A percentile compares a stretch with the other conserved stretches of the same genome.
Evolutionary conservation across 176 grass and related monocot genomes (phyloP).

Genomic region (Musa acuminata): DNA sequence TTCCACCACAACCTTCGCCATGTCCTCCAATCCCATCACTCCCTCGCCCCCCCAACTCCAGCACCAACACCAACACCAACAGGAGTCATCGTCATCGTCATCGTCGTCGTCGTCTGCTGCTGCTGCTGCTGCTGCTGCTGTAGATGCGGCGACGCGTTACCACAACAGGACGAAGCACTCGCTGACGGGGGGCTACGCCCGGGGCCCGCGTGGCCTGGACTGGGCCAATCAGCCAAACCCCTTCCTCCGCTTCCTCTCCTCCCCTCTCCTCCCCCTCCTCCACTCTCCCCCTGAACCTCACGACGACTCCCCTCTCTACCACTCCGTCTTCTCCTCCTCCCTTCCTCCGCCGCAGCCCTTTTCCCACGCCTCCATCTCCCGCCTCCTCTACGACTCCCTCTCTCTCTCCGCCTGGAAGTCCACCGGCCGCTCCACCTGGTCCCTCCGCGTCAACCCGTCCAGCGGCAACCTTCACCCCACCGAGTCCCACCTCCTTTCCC

Average conservation of each 20-base stretch:
- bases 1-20: background rate
- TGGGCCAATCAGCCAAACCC: slow-evolving; percentile 94
- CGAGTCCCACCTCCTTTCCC: slow-evolving; percentile 54
- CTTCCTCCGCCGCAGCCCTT: slow-evolving; percentile 22
- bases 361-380: slow-evolving; percentile 47
- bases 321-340: slow-evolving; percentile 19
- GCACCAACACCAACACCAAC: background rate
- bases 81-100: background rate
- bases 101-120: background rate
- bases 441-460: slow-evolving; percentile 85
- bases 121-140: background rate
- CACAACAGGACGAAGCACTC: slow-evolving; percentile 88
- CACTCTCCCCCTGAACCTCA: slow-evolving; percentile 22
- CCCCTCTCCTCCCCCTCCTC: slow-evolving; percentile 27
- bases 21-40: background rate
- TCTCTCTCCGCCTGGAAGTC: slow-evolving; percentile 95
- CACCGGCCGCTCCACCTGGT: slow-evolving; percentile 60
- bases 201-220: slow-evolving; percentile 73
- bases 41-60: background rate
- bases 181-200: slow-evolving; percentile 67
- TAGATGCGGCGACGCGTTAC: slow-evolving; percentile 28
- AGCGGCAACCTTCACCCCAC: slow-evolving; percentile 96
- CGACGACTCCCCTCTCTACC: slow-evolving; percentile 26
- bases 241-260: slow-evolving; percentile 65
- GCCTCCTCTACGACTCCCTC: slow-evolving; percentile 74